Conservation (phyloP, 306 rosid species). For the Boehmeria nivea region DNA sequence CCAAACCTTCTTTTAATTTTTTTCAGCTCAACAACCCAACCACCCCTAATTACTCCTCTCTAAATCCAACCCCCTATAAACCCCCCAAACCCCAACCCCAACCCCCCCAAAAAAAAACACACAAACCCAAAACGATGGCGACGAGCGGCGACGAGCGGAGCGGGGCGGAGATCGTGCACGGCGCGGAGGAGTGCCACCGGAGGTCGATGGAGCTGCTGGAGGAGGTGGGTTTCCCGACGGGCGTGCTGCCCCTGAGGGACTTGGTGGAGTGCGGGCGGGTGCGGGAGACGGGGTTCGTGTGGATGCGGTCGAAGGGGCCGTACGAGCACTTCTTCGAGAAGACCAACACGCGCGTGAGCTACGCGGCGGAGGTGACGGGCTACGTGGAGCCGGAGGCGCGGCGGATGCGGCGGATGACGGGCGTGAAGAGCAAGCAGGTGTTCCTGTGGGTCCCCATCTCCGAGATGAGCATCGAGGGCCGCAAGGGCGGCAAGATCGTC, state of each 20-base stretch:
- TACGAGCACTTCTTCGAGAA: slow-evolving; percentile 58
- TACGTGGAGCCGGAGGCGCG: slow-evolving; percentile 60
- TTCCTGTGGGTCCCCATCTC: slow-evolving; percentile 63
- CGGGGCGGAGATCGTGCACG: slow-evolving; percentile 62
- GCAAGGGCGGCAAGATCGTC: slow-evolving; percentile 29
- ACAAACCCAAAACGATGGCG: no score
- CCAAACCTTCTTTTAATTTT: no score
- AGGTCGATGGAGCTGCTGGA: slow-evolving; percentile 48
- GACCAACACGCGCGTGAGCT: slow-evolving; percentile 46
- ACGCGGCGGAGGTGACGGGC: slow-evolving; percentile 63
- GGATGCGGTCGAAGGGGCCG: slow-evolving; percentile 72
- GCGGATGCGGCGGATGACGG: slow-evolving; percentile 78
- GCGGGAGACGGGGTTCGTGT: slow-evolving; percentile 67
- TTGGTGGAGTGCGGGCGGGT: slow-evolving; percentile 77
- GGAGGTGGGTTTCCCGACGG: slow-evolving; percentile 69
- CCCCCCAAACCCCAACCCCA: no score
- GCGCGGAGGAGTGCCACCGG: slow-evolving; percentile 45
- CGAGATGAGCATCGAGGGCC: slow-evolving; percentile 67
- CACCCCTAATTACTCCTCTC: no score
- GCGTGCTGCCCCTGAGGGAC: slow-evolving; percentile 65
- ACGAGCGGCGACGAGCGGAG: slow-evolving; percentile 36
- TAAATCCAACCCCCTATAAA: no score
- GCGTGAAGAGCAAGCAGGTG: slow-evolving; percentile 69
- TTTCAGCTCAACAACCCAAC: no score
- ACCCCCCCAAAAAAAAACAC: no score